Percentiles rank a stretch among this genome's conserved stretches.
Conservation (phyloP, 495 filamentous ascomycete genomes). For the Talaromyces wortmannii region DNA sequence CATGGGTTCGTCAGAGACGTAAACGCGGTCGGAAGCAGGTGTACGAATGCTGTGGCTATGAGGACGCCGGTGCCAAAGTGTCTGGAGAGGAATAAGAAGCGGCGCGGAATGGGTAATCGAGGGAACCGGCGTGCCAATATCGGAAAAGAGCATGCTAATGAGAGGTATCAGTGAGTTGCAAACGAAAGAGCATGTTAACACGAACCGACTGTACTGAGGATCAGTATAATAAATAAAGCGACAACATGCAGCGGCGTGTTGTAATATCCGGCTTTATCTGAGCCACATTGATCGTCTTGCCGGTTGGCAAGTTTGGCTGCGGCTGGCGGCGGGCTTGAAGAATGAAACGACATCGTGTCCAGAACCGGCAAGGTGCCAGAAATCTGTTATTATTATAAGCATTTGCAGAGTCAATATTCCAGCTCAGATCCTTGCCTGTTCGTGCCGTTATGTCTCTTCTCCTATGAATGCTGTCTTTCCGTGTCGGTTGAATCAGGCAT, state of each 20-base stretch:
- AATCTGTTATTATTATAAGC: not conserved
- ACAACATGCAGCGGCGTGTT: conserved; percentile 65
- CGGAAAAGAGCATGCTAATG: conserved; percentile 45
- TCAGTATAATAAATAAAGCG: conserved; percentile 70
- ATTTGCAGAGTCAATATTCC: not conserved
- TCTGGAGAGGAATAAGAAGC: conserved; percentile 65
- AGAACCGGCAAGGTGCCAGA: too few relatives aligned
- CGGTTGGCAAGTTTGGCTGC: not conserved
- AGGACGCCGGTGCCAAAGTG: conserved; percentile 85
- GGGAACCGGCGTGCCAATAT: conserved; percentile 47
- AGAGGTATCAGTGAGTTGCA: not conserved
- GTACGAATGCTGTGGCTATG: conserved; percentile 85
- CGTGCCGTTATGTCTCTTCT: not conserved
- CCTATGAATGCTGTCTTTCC: not conserved
- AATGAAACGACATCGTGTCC: not conserved
- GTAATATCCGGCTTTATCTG: conserved; percentile 50
- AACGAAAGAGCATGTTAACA: not conserved
- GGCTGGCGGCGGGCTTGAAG: not conserved
- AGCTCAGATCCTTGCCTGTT: not conserved
- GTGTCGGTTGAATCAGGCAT: not conserved
- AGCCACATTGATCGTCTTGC: conserved; percentile 45
- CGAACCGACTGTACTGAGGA: conserved; percentile 65
- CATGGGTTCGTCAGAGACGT: conserved; percentile 73
- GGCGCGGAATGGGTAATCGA: conserved; percentile 36
- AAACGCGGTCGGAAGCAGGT: conserved; percentile 77